Evolutionary conservation across 352 stramenopile species (phyloP), one percentile per base, ranked within the genome.

Genomic region (Phytophthora ramorum): DNA sequence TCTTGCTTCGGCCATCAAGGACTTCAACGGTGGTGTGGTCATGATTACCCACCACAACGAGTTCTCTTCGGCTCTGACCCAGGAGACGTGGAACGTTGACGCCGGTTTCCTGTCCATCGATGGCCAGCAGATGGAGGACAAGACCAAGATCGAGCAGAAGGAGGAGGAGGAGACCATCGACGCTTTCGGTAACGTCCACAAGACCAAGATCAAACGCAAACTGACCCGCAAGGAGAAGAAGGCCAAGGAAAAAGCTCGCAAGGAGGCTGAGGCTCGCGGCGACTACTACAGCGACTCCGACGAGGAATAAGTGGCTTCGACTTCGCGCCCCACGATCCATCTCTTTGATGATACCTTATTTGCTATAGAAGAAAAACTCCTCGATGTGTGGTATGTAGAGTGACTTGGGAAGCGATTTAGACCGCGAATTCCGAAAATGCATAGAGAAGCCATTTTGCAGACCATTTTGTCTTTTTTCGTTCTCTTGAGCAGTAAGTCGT

Each of bases 21-120:
- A 95, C 40, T 99, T 99, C 79, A 95, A 98, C 74, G 97, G 97
- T 77, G 97, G 97, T 90, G 94, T 99, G 13, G 84, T 99, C 44
- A 98, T 99, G 93, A 98, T 99, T 78, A 97, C 93, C 35, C 96
- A 99, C 80, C 96, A 98, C 94, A 95, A 97, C 66, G 96, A 98
- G 75, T 99, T 99, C 79, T 97, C 98, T 57, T 92, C 84, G 62
- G 92, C 90, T 2, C 79, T 99, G 45, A 97, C 86, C 66, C 96
- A 92, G 58, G 96, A 99, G 79, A 96, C 92, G 68, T 99, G 97
- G 97, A 86, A 98, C 71, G 88, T 99, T 2, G 91, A 93, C 0
- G 78, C 81, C 37, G 96, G 97, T 66, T 78, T 84, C 47, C 79
- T 99, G 9, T 28, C 54, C 16, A 92, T 98, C 41, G 75, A 96